Evolutionary conservation across 225 moss, liverwort and hornwort genomes (phyloP), one percentile per base, ranked within the genome.

Genomic region (Neckera pumila): DNA sequence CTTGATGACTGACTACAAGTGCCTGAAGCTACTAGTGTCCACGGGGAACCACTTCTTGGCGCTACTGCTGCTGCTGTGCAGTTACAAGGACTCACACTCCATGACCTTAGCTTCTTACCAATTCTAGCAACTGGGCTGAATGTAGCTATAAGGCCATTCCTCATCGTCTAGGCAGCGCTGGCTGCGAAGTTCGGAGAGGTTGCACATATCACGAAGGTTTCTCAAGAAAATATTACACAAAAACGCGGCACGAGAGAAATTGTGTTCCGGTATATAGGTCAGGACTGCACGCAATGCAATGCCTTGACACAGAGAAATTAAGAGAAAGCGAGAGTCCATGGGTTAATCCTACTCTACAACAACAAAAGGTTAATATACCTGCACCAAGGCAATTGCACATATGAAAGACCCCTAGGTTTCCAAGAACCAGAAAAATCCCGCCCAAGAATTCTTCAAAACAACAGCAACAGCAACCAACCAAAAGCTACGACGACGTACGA

Each of bases 31-130:
- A 81, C 84, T 87, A 87, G 88, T 81, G 83, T 85, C 83, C 87
- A 81, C 73, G 30, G 65, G 71, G 61, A 80, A 80, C 83, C 75
- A 34, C 75, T 83, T 88, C 90, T 86, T 92, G 88, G 79, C 73
- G 73, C 79, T 62, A 49, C 79, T 86, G 47, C 47, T 70, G 67
- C 30, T 70, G 79, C 34, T 72, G 40, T 86, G 86, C 90, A 84
- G 90, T 88, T 88, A 69, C 77, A 78, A 83, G 53, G 65, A 87
- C 87, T 87, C 87, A 33, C 34, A 79, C 81, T 87, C 81, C 87
- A 87, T 86, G 79, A 86, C 67, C 86, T 79, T 26, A 26, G 26
- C 43, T 79, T 86, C 67, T 56, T 66, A 7, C 67, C 79, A 86
- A 87, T 87, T 81, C 87, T 81, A 87, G 87, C 49, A 49, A 61